Evolutionary conservation across 768 basidiomycete genomes (phyloP), one percentile per base, ranked within the genome.

Genomic region (Macrolepiota albuminosa): DNA sequence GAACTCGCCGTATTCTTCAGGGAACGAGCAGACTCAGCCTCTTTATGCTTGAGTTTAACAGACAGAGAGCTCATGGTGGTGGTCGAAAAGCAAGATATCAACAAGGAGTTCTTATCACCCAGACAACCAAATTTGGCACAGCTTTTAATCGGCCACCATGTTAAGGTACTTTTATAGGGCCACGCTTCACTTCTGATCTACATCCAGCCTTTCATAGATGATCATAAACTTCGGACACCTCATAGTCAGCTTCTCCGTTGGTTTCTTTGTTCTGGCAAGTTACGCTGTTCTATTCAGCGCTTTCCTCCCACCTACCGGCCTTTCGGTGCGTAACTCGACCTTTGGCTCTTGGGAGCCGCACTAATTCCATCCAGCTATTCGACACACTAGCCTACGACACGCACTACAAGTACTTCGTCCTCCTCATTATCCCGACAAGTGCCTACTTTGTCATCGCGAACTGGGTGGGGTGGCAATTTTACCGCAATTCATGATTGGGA

Each of bases 391-490:
- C 83, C 2, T 66, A 73, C 43, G 95, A 96, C 75, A 84, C 77
- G 26, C 92, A 97, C 69, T 96, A 96, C 84, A 95, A 95, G 74
- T 97, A 96, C 73, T 84, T 96, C 65, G 67, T 74, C 34, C 73
- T 95, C 11, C 74, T 97, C 42, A 77, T 95, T 47, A 81, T 98
- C 48, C 94, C 96, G 13, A 87, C 87, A 8, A 84, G 81, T 10
- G 80, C 88, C 43, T 95, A 93, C 73, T 96, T 95, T 72, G 90
- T 93, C 56, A 98, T 98, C 67, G 93, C 94, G 45, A 98, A 98
- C 68, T 98, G 96, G 96, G 92, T 96, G 42, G 95, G 95, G 45
- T 98, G 95, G 94, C 94, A 98, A 72, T 97, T 93, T 72, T 98
- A 93, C 70, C 85, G 90, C 47, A 94, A 95, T 72, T 93, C 93